Evolutionary conservation across 345 rosid genomes (phyloP), one percentile per base, ranked within the genome.

Genomic region (Hibiscus trionum): DNA sequence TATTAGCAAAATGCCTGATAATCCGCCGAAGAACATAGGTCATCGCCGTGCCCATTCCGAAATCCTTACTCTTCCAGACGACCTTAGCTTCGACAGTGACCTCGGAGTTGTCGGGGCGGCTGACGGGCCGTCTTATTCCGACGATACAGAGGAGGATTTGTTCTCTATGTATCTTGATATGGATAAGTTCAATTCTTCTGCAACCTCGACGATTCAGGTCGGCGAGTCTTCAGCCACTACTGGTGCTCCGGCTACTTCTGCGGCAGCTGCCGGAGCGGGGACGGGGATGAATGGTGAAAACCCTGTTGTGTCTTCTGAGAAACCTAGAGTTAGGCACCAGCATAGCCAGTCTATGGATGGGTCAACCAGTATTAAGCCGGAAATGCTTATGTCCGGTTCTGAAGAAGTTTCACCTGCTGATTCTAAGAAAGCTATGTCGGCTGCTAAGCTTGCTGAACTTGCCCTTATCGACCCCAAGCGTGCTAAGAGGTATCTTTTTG

Each of bases 371-470:
- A 85, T 91, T 47, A 87, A 84, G 77, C 87, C 90, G 24, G 98
- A 93, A 76, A 89, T 95, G 96, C 94, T 93, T 29, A 77, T 89
- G 77, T 83, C 90, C 1, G 88, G 87, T 64, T 81, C 87, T 3
- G 95, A 93, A 62, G 98, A 87, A 7, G 81, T 52, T 12, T 80
- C 87, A 16, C 15, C 66, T 0, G 80, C 82, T 65, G 96, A 93
- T 80, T 57, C 86, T 68, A 95, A 93, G 90, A 95, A 95, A 77
- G 87, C 93, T 11, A 80, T 91, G 77, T 90, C 99, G 56, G 91
- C 99, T 76, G 82, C 96, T 68, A 93, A 95, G 88, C 99, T 95
- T 77, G 94, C 99, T 56, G 98, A 95, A 85, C 98, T 95, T 78
- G 97, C 99, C 57, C 91, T 89, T 58, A 75, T 89, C 42, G 99